Base-by-base conservation (phyloP, 2,329 filamentous ascomycete species). In the Alternaria sp. region DNA sequence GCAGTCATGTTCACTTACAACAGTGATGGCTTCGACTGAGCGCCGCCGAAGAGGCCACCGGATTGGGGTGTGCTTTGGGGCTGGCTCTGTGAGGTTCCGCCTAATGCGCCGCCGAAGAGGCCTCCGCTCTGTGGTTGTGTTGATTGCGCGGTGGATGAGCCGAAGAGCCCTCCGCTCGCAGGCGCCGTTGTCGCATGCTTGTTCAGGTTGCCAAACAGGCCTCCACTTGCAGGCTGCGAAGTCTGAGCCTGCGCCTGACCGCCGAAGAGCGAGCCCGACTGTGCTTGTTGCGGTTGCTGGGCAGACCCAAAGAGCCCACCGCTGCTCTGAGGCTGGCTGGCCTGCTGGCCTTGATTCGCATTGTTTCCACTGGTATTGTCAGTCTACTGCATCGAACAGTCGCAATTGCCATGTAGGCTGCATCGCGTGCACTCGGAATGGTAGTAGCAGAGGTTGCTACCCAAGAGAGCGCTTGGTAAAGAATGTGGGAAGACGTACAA, bases 401-500 rank as follows among this genome's bases (percentile, higher is more conserved):
- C 12, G 44, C 2, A 21, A 21, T 25, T 23, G 30, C 28, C 8
- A 11, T 18, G 8, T n/a, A 2, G 28, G 14, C 14, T 50, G 20
- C 46, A 25, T 20, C 30, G 46, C 55, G n/a, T 23, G 23, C 20
- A 51, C 28, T 10, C 21, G 15, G 20, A 21, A 58, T 28, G 28
- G 49, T 21, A 53, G 30, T 18, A 33, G 18, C 49, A 37, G 12
- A 11, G 26, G 49, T 6, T 47, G 25, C 20, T 55, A 28, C 18
- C 28, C 43, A 20, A 41, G 43, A 23, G 14, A 51, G 55, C 18
- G 21, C 12, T 25, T 26, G 14, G 4, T 10, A 10, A 21, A 44
- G 18, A 15, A 25, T 50, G 37, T 9, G 25, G 12, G 54, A 46
- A 63, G 26, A 79, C 83, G 77, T 77, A 85, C 84, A 85, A 85